Evolutionary conservation across 2,329 filamentous ascomycete species (phyloP).

Genomic region (Colletotrichum agaves): DNA sequence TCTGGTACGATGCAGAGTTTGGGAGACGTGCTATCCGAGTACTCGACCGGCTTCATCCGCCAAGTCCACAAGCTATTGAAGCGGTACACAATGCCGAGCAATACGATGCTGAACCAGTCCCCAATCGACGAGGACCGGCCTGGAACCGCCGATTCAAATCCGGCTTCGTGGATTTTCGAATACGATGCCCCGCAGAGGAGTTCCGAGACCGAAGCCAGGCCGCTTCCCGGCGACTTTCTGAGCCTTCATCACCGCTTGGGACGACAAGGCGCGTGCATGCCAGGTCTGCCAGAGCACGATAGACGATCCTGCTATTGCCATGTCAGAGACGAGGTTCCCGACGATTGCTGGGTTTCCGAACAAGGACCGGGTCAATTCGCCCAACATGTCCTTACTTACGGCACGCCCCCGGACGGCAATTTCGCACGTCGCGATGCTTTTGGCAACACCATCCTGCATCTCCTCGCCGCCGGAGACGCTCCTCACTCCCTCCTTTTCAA

Average conservation of each 20-base stretch:
- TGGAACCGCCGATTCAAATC: constrained; percentile 30
- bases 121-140: constrained; percentile 41
- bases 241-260: constrained; percentile 43
- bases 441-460: constrained; percentile 59
- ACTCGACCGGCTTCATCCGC: constrained; percentile 47
- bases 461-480: constrained; percentile 54
- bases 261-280: constrained; percentile 39
- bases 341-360: constrained; percentile 46
- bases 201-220: constrained; percentile 39
- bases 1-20: constrained; percentile 52
- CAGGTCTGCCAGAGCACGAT: constrained; percentile 40
- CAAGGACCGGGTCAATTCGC: constrained; percentile 41
- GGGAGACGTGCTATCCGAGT: constrained; percentile 46
- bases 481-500: constrained; percentile 44
- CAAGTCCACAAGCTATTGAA: constrained; percentile 53
- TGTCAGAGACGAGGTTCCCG: constrained; percentile 40
- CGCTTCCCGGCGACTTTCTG: constrained; percentile 63
- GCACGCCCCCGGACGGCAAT: constrained; percentile 35
- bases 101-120: constrained; percentile 40
- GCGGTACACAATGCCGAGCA: constrained; percentile 49
- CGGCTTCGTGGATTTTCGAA: constrained; percentile 46
- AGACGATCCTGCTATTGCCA: constrained; percentile 46
- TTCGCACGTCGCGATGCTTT: constrained; percentile 50
- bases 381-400: constrained; percentile 8
- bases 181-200: constrained; percentile 40